Evolutionary conservation across 345 rosid species (phyloP).

Genomic region (Erucastrum elatum): DNA sequence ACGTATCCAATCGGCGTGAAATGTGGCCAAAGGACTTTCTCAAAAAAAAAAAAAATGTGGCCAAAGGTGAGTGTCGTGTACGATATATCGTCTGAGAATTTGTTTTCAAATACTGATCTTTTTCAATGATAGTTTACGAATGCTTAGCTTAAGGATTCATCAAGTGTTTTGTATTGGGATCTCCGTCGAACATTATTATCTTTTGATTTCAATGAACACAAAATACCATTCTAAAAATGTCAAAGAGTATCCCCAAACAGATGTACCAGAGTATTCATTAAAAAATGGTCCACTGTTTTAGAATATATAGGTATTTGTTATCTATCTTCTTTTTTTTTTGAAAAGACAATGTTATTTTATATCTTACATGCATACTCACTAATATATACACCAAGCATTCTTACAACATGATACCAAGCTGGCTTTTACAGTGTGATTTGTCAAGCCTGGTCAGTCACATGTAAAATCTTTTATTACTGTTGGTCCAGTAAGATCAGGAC

Average conservation of each 20-base stretch:
- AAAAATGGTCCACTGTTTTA: neutral
- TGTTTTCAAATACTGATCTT: neutral
- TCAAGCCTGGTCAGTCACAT: neutral
- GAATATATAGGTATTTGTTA: neutral
- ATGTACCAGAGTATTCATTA: neutral
- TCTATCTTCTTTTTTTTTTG: neutral
- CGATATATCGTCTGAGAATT: slow-evolving; percentile 15
- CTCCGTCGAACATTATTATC: slow-evolving; percentile 17
- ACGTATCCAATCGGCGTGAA: slow-evolving; percentile 23
- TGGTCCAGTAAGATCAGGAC: neutral
- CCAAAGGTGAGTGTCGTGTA: slow-evolving; percentile 36
- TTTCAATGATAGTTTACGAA: neutral
- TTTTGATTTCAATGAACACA: neutral
- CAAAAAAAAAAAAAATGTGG: too few relatives aligned
- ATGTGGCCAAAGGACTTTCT: too few relatives aligned
- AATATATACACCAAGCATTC: too few relatives aligned
- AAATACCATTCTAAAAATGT: neutral
- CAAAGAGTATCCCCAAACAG: neutral
- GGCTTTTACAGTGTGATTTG: neutral
- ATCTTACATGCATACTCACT: neutral
- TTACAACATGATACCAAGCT: neutral
- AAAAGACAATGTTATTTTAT: neutral
- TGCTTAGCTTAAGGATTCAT: slow-evolving; percentile 28
- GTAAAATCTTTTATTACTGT: neutral
- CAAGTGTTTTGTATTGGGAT: slow-evolving; percentile 35